Base-by-base conservation (phyloP, 78 protist genomes). In the Salpingoeca rosetta region DNA sequence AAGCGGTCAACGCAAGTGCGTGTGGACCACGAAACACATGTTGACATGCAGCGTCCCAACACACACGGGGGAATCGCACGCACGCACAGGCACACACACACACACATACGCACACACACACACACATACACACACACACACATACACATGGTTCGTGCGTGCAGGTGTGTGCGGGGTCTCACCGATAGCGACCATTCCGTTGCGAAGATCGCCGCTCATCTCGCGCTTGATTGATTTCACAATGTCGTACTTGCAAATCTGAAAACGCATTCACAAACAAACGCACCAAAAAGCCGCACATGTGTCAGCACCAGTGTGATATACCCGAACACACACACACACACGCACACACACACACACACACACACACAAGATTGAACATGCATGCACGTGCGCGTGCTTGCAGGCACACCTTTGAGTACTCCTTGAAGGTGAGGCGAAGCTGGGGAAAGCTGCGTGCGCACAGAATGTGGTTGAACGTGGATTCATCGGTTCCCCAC, bases 401-500 rank as follows among this genome's bases (percentile, higher is more conserved):
- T n/a, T n/a, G n/a, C n/a, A n/a, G n/a, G n/a, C n/a, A 12, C 1
- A 83, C 43, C 75, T 83, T 83, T 12, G 40, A 22, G 81, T 84
- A 84, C 77, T 84, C 87, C 35, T 84, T 35, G 44, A 81, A 81
- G 43, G 36, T 41, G 65, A 39, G 41, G 35, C 84, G 84, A 35
- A 81, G 84, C 25, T 81, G 84, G 40, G 84, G 43, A 36, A 11
- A 51, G 84, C 43, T 35, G 75, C 84, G 57, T 24, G 75, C 74
- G 17, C 44, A 11, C 75, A 81, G 57, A 31, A 85, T 45, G 81
- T 28, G 56, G 43, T 43, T 76, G 74, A 85, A 85, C 56, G 28
- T 27, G 41, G 43, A n/a, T 75, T 85, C 87, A 57, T 85, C 82
- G 39, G 87, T 85, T 41, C 87, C 87, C 81, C 39, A 37, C 56